Evolutionary conservation across 129 eudicot genomes (phyloP).

Genomic region (Logfia minima): DNA sequence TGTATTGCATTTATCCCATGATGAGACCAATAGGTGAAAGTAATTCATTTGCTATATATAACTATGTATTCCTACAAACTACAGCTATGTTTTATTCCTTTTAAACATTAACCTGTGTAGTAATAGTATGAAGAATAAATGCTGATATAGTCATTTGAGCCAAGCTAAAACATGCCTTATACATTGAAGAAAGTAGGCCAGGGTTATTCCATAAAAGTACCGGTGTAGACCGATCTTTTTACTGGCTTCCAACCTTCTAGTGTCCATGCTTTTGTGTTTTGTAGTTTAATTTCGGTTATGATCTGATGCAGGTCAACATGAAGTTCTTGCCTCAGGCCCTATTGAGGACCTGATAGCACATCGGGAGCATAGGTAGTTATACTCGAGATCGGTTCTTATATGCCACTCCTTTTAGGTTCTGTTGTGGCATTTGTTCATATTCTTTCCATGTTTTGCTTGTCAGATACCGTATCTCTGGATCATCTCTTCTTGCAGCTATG

Average conservation of each 20-base stretch:
- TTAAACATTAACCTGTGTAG: neutral
- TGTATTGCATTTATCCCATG: neutral
- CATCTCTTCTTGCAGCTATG: conserved; percentile 92
- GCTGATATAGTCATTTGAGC: neutral
- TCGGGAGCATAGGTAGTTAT: conserved; percentile 87
- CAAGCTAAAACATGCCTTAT: neutral
- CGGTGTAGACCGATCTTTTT: neutral
- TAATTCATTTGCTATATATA: conserved; percentile 7
- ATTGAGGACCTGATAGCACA: conserved; percentile 98
- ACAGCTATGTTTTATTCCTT: neutral
- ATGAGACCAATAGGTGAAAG: neutral
- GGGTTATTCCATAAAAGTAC: neutral
- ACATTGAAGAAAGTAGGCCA: neutral
- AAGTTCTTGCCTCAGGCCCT: conserved; percentile 99
- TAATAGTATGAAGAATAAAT: neutral
- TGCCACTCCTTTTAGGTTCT: conserved; percentile 1
- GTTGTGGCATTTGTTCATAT: conserved; percentile 13
- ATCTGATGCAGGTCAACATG: conserved; percentile 74
- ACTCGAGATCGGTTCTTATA: conserved; percentile 6
- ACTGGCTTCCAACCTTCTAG: neutral
- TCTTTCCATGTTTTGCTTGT: conserved; percentile 22
- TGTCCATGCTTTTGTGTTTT: neutral
- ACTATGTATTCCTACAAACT: neutral
- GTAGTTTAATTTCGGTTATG: conserved; percentile 1
- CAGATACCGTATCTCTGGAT: conserved; percentile 98